A percentile compares a stretch with the other conserved stretches of the same genome.
Conservation (phyloP, 2,329 filamentous ascomycete genomes). For the Plenodomus lindquistii region DNA sequence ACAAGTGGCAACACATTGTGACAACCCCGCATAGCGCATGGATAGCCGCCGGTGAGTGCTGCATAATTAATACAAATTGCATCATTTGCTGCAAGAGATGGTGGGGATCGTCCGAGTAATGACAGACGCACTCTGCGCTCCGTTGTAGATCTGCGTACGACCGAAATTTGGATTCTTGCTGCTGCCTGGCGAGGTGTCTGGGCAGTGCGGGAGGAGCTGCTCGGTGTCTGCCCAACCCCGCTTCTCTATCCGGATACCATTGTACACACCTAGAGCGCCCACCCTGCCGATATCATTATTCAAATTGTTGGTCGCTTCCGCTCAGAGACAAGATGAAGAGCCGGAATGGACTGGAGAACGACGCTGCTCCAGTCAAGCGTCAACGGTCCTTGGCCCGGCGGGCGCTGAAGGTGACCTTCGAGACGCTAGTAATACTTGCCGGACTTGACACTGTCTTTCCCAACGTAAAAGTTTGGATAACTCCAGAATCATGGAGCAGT, state of each 20-base stretch:
- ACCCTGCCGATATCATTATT: not conserved
- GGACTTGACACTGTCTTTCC: slow-evolving; percentile 24
- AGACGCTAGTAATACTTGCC: slow-evolving; percentile 20
- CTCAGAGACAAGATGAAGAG: slow-evolving; percentile 24
- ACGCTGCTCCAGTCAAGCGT: slow-evolving; percentile 9
- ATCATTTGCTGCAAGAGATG: not conserved
- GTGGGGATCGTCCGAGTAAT: not conserved
- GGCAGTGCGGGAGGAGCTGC: not conserved
- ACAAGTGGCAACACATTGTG: slow-evolving; percentile 25
- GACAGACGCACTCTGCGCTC: not conserved
- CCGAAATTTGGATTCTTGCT: not conserved
- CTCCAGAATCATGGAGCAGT: slow-evolving; percentile 4
- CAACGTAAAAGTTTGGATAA: slow-evolving; percentile 9
- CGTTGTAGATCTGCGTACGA: not conserved
- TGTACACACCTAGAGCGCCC: not conserved
- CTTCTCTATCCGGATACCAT: not conserved
- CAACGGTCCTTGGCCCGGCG: slow-evolving; percentile 11
- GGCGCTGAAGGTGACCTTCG: slow-evolving; percentile 18
- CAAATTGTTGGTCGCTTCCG: not conserved
- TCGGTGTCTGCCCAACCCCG: not conserved
- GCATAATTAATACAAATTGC: not conserved
- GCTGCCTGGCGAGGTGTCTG: not conserved
- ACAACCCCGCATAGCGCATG: slow-evolving; percentile 26
- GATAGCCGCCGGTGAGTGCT: slow-evolving; percentile 25
- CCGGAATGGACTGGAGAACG: slow-evolving; percentile 15